Percentiles rank a stretch among this genome's conserved stretches.
Evolutionary conservation across 2,329 filamentous ascomycete genomes (phyloP).

Genomic region (Lachnellula arida): DNA sequence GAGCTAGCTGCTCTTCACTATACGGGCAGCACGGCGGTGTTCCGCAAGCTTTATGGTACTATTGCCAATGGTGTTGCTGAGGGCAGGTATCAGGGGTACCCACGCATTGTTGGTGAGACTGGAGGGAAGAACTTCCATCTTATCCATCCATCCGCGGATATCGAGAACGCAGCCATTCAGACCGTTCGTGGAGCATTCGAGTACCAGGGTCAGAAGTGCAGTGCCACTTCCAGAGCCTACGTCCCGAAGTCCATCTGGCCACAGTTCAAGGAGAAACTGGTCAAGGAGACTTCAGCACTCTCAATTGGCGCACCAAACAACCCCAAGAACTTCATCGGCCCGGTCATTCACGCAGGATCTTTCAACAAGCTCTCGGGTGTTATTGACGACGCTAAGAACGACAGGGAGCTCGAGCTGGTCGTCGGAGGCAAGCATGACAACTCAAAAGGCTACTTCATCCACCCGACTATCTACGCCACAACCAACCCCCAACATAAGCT

Average conservation of each 20-base stretch:
- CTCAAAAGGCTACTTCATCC: constrained; percentile 75
- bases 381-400: constrained; percentile 76
- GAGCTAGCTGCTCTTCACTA: constrained; percentile 91
- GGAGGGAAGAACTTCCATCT: constrained; percentile 94
- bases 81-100: constrained; percentile 79
- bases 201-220: constrained; percentile 90
- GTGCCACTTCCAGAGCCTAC: constrained; percentile 76
- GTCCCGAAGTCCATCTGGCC: constrained; percentile 72
- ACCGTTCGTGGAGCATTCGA: constrained; percentile 86
- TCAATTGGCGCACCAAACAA: constrained; percentile 64
- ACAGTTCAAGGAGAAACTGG: constrained; percentile 62
- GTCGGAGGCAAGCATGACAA: constrained; percentile 74
- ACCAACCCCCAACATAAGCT: constrained; percentile 70
- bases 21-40: constrained; percentile 88
- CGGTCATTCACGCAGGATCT: constrained; percentile 76
- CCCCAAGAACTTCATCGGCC: constrained; percentile 77
- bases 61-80: constrained; percentile 79
- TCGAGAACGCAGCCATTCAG: constrained; percentile 74
- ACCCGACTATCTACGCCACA: constrained; percentile 77
- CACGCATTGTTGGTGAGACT: constrained; percentile 84
- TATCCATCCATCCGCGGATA: constrained; percentile 70
- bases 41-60: constrained; percentile 81
- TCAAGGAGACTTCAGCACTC: constrained; percentile 64
- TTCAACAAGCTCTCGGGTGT: constrained; percentile 76
- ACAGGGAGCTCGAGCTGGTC: constrained; percentile 67